Evolutionary conservation across 805 yeast species (phyloP), one percentile per base, ranked within the genome.

Genomic region (Kregervanrija delftensis): DNA sequence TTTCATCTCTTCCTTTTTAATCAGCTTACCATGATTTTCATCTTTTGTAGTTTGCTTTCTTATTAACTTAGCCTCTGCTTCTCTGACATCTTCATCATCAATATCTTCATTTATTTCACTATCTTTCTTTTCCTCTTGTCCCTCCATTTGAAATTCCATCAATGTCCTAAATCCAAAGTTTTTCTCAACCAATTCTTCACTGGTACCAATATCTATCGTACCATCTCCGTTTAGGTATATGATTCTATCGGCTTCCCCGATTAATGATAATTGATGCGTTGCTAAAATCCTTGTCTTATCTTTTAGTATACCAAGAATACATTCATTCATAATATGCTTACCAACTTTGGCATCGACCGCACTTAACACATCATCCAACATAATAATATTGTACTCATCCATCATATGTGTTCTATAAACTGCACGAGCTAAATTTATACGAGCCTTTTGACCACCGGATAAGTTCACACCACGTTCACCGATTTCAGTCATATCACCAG

Each of bases 381-480:
- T 62, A 35, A 82, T 72, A 17, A 85, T 80, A 55, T 83, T 88
- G 14, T 74, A 73, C 28, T 79, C 71, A 11, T 81, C 77, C 35
- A 35, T 11, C 11, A 35, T 35, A 16, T 16, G 31, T 8, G 49
- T 42, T 12, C 47, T 37, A 56, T 86, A 86, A 2, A 84, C 87
- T 2, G 91, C 83, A 58, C 95, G 73, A 3, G 95, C 95, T 48
- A 86, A 65, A 56, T 79, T 77, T 43, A 86, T 74, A 60, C 95
- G 73, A 1, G 95, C 91, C 68, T 86, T 86, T 61, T 86, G 96
- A 41, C 96, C 96, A 48, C 96, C 96, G 4, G 90, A 82, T 33
- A 86, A 63, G 2, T 89, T 85, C 41, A 87, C 81, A 52, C 95
- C 96, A 57, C 87, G 72, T 60, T 86, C 95, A 49, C 95, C 96